A percentile compares a stretch with the other conserved stretches of the same genome.
Conservation (phyloP, 768 basidiomycete genomes). For the Pleurotus ostreatus region DNA sequence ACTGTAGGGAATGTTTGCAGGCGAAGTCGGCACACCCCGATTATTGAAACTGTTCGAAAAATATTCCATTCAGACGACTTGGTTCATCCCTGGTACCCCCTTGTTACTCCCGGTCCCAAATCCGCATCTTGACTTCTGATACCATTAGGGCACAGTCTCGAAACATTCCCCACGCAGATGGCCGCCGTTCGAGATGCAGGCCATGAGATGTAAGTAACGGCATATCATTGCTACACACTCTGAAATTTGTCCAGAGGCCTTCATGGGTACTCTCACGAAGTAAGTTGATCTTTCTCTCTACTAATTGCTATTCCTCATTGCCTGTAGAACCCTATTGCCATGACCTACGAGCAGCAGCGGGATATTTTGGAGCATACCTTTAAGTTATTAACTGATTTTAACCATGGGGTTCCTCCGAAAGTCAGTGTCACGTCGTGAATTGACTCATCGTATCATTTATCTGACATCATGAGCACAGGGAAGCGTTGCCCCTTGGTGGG, state of each 20-base stretch:
- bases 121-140: neutral
- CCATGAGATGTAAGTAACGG: slow-evolving; percentile 54
- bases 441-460: neutral
- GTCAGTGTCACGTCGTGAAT: slow-evolving; percentile 11
- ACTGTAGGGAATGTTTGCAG: slow-evolving; percentile 61
- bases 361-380: slow-evolving; percentile 67
- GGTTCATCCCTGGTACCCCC: slow-evolving; percentile 68
- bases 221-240: neutral
- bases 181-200: slow-evolving; percentile 67
- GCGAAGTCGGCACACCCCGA: slow-evolving; percentile 67
- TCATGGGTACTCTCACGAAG: slow-evolving; percentile 73
- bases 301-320: neutral
- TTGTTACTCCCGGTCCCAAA: neutral
- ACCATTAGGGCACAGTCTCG: slow-evolving; percentile 57
- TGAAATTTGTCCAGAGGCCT: slow-evolving; percentile 40
- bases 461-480: slow-evolving; percentile 25
- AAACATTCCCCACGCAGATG: slow-evolving; percentile 72
- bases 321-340: slow-evolving; percentile 50
- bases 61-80: slow-evolving; percentile 62
- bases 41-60: slow-evolving; percentile 70
- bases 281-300: slow-evolving; percentile 11
- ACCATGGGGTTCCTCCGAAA: slow-evolving; percentile 52
- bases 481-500: slow-evolving; percentile 80
- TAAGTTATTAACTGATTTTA: slow-evolving; percentile 63
- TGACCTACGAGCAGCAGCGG: slow-evolving; percentile 64